Evolutionary conservation across 2,329 filamentous ascomycete species (phyloP).

Genomic region (Trichophyton mentagrophytes): DNA sequence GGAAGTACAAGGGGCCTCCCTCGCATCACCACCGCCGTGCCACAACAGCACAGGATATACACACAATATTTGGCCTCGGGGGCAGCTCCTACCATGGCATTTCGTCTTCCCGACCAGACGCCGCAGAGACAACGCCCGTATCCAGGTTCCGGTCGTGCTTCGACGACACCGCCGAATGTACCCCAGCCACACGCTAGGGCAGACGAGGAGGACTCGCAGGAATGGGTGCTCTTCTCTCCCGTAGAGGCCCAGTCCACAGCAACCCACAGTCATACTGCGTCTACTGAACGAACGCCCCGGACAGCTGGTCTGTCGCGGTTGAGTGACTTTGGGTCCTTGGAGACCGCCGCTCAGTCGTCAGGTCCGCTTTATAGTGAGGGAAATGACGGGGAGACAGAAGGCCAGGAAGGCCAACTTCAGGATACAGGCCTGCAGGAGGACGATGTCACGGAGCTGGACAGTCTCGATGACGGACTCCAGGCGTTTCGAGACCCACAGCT

Average conservation of each 20-base stretch:
- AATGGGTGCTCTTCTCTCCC: slow-evolving; percentile 93
- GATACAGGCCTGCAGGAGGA: slow-evolving; percentile 35
- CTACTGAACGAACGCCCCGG: slow-evolving; percentile 49
- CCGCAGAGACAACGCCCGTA: slow-evolving; percentile 7
- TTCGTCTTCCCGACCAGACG: slow-evolving; percentile 12
- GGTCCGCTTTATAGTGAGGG: slow-evolving; percentile 23
- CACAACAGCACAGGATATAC: not conserved
- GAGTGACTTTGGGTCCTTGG: slow-evolving; percentile 69
- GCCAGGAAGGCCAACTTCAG: slow-evolving; percentile 37
- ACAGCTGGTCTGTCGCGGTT: slow-evolving; percentile 58
- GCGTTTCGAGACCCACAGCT: slow-evolving; percentile 58
- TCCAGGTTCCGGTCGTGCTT: slow-evolving; percentile 7
- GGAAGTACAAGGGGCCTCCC: not conserved
- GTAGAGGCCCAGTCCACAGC: slow-evolving; percentile 42
- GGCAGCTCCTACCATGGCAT: slow-evolving; percentile 8
- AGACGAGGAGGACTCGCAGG: slow-evolving; percentile 59
- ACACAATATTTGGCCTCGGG: not conserved
- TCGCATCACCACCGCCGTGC: not conserved
- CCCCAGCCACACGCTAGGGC: slow-evolving; percentile 24
- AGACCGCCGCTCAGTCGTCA: slow-evolving; percentile 35
- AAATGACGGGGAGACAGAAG: slow-evolving; percentile 37
- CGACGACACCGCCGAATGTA: slow-evolving; percentile 18
- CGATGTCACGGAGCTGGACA: slow-evolving; percentile 75
- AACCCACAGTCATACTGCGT: slow-evolving; percentile 55
- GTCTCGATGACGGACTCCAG: slow-evolving; percentile 79